Conservation (phyloP, 2,329 filamentous ascomycete species). For the Polytolypa hystricis region DNA sequence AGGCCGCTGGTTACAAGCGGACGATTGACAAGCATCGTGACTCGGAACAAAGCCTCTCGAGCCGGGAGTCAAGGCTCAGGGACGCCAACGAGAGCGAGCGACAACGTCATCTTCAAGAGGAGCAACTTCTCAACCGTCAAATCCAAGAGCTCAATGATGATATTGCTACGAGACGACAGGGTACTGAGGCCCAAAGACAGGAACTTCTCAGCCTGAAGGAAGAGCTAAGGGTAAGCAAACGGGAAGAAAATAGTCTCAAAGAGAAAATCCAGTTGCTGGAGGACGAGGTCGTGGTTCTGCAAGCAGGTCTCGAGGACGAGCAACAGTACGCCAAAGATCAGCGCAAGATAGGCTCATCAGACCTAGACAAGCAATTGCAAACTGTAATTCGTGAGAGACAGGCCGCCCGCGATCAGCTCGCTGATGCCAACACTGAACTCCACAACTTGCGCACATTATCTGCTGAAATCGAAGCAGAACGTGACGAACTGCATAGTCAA, state of each 20-base stretch:
- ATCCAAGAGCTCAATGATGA: slow-evolving; percentile 64
- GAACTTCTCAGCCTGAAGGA: slow-evolving; percentile 58
- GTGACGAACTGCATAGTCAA: slow-evolving; percentile 54
- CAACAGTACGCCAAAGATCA: slow-evolving; percentile 49
- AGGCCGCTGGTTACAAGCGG: slow-evolving; percentile 54
- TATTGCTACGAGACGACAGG: slow-evolving; percentile 54
- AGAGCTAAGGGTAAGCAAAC: slow-evolving; percentile 56
- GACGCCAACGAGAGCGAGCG: slow-evolving; percentile 59
- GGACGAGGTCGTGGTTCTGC: slow-evolving; percentile 65
- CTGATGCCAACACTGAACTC: slow-evolving; percentile 49
- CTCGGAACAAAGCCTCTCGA: slow-evolving; percentile 54
- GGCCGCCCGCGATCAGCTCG: slow-evolving; percentile 51
- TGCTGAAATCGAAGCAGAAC: slow-evolving; percentile 51
- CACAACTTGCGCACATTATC: slow-evolving; percentile 46
- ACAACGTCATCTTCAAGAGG: slow-evolving; percentile 60
- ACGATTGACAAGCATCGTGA: slow-evolving; percentile 61
- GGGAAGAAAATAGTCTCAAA: slow-evolving; percentile 50
- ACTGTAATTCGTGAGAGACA: slow-evolving; percentile 51
- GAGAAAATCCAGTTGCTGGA: slow-evolving; percentile 59
- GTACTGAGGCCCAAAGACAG: slow-evolving; percentile 52
- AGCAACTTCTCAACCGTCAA: slow-evolving; percentile 58
- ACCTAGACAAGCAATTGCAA: slow-evolving; percentile 47
- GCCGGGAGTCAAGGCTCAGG: slow-evolving; percentile 57
- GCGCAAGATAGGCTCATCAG: slow-evolving; percentile 47
- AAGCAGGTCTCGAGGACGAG: slow-evolving; percentile 54